Evolutionary conservation across 306 rosid species (phyloP).

Genomic region (Ormosia emarginata): DNA sequence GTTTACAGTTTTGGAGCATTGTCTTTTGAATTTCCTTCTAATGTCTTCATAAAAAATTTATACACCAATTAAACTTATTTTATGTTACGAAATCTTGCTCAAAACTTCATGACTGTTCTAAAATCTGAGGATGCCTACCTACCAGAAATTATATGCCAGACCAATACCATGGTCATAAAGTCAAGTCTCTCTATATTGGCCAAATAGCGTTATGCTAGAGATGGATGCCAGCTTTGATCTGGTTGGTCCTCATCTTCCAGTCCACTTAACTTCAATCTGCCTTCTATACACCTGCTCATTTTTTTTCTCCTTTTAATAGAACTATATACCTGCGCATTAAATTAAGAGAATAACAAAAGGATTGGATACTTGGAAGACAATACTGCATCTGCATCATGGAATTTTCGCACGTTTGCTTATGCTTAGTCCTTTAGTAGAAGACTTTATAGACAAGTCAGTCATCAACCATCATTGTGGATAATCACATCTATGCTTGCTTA

Average conservation of each 20-base stretch:
- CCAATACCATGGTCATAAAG: background rate
- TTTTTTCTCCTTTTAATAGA: background rate
- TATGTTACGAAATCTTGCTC: no score
- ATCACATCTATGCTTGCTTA: background rate
- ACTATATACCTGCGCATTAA: background rate
- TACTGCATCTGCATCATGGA: background rate
- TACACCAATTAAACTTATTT: no score
- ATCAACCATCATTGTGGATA: background rate
- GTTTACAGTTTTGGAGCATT: background rate
- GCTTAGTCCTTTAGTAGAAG: background rate
- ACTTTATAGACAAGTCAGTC: background rate
- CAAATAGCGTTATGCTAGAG: background rate
- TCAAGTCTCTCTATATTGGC: background rate
- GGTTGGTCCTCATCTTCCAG: background rate
- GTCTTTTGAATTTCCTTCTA: background rate
- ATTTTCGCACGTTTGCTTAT: background rate
- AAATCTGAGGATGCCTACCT: background rate
- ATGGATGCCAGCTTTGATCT: background rate
- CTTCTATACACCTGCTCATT: background rate
- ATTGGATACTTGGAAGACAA: background rate
- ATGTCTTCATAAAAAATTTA: background rate
- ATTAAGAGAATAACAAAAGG: background rate
- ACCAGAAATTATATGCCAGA: background rate
- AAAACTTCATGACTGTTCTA: no score
- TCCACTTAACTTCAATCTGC: background rate